Evolutionary conservation across 2,329 filamentous ascomycete species (phyloP), one percentile per base, ranked within the genome.

Genomic region (Ceratocystis albifundus): DNA sequence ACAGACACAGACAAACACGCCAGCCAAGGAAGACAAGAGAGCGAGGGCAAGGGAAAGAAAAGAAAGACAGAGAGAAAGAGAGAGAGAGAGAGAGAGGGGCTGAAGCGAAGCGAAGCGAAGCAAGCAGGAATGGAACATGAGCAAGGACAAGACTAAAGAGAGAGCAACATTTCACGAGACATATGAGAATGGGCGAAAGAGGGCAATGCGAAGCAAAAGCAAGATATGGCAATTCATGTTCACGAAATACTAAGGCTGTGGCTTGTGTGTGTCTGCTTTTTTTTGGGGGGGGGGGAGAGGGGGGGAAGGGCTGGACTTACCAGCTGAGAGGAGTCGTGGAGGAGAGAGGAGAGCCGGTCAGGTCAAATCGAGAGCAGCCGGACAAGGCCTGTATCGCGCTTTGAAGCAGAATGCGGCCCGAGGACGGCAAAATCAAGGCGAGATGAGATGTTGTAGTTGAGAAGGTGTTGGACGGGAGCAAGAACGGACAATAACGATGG

Each of bases 31-130:
- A 53, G 48, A 15, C 20, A 28, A 28, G 45, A 22, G 28, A 59
- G 15, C 12, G 32, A 17, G 28, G 17, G 12, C 8, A n/a, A n/a
- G 53, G 10, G 10, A 57, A 15, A 57, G 53, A 57, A 57, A 15
- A 30, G 22, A 30, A 30, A 57, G 50, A 8, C 32, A 59, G 41
- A 36, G 63, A 59, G 25, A 20, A 41, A 48, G 46, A 30, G 22
- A 30, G 17, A 57, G 50, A 8, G 22, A 59, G 41, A 36, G 63
- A 59, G 25, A 20, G 53, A 48, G 46, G 46, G 46, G 46, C 46
- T 50, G 48, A 20, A 50, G n/a, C 48, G 48, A 50, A 50, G n/a
- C 48, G 48, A 50, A 50, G 48, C 48, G 36, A 50, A 22, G 48
- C 48, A 46, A 62, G n/a, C 30, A 36, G 28, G 22, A 8, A 28